Evolutionary conservation across 73 alveolate species (phyloP).

Genomic region (Paramecium sonneborni): DNA sequence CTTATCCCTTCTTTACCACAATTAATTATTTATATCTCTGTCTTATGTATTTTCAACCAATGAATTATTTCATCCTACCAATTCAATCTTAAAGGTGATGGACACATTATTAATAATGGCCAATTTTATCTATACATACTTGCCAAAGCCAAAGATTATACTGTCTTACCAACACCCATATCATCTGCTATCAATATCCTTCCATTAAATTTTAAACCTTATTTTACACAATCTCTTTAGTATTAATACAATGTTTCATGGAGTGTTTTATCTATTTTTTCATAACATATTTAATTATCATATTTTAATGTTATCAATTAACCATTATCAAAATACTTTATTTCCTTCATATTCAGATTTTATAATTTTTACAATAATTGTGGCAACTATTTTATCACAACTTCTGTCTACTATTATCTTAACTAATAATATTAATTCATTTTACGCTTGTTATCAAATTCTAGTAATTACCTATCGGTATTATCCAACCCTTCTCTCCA

Average conservation of each 20-base stretch:
- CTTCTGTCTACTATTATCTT: neutral
- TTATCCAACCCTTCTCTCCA: slow-evolving; percentile 51
- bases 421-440: neutral
- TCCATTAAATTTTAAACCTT: slow-evolving; percentile 65
- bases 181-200: slow-evolving; percentile 94
- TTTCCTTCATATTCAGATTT: neutral
- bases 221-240: neutral
- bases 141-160: slow-evolving; percentile 89
- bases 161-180: slow-evolving; percentile 97
- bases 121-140: slow-evolving; percentile 84
- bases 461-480: neutral
- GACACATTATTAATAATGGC: slow-evolving; percentile 90
- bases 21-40: slow-evolving; percentile 74
- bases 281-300: neutral
- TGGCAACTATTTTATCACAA: neutral
- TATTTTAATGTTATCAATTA: neutral
- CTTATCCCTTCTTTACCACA: slow-evolving; percentile 75
- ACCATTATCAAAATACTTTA: slow-evolving; percentile 31
- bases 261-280: neutral
- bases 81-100: slow-evolving; percentile 86
- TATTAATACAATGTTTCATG: slow-evolving; percentile 66
- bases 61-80: slow-evolving; percentile 94
- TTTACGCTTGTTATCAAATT: neutral
- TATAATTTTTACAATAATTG: neutral
- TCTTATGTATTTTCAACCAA: slow-evolving; percentile 79